These are phyloP conservation scores for Ilyonectria sp. DNA, from an alignment of 2,329 filamentous ascomycete species.

Conservation along the genomic window DNA sequence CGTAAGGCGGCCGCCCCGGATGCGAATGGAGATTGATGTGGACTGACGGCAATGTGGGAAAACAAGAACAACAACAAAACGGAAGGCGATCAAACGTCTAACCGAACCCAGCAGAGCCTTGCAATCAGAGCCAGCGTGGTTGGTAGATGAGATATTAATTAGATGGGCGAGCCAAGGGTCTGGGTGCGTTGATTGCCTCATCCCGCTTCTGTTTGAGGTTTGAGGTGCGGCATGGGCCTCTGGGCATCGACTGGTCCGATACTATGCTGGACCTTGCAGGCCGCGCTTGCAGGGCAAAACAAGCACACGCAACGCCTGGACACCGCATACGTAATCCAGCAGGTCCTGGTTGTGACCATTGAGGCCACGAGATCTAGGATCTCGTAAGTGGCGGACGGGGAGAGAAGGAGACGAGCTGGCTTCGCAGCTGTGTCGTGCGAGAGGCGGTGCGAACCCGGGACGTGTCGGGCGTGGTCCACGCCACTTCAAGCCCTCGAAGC, in stretches of 20 bases:
- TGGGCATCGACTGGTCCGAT: conserved; percentile 30
- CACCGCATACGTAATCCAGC: conserved; percentile 23
- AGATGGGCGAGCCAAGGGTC: conserved; percentile 26
- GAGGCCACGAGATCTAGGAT: conserved; percentile 4
- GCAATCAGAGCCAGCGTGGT: conserved; percentile 8
- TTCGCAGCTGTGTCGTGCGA: conserved; percentile 3
- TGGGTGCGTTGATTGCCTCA: conserved; percentile 37
- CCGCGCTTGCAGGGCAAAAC: conserved; percentile 20
- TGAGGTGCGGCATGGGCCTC: conserved; percentile 31
- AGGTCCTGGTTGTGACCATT: conserved; percentile 9
- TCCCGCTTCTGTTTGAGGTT: conserved; percentile 46
- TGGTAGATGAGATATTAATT: conserved; percentile 36
- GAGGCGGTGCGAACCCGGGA: not conserved
- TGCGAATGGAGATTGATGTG: conserved; percentile 19
- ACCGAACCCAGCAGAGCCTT: conserved; percentile 15
- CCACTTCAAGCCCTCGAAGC: not conserved
- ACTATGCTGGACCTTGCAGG: conserved; percentile 30
- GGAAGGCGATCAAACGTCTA: conserved; percentile 6
- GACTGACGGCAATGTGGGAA: conserved; percentile 7
- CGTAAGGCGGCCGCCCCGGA: conserved; percentile 26
- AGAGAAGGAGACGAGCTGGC: too few relatives aligned
- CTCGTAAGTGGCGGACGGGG: not conserved
- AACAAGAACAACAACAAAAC: not conserved
- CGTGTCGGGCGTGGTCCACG: not conserved
- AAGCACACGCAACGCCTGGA: conserved; percentile 18